Base-by-base conservation (phyloP, 2,329 filamentous ascomycete species). In the Colletotrichum sp. region DNA sequence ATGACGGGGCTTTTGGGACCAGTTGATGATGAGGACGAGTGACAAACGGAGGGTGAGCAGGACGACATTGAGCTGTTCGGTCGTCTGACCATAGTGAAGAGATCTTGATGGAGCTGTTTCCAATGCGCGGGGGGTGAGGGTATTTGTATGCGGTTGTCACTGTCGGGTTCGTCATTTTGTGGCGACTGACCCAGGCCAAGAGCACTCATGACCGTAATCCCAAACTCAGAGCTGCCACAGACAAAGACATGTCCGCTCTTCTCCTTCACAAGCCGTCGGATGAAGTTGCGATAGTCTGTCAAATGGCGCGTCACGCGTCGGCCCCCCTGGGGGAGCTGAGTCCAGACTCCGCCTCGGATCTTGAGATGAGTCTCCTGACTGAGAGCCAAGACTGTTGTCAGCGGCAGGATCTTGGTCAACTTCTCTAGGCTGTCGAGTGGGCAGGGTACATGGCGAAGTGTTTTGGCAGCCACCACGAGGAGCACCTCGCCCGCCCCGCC, bases 171-270 rank as follows among this genome's bases (percentile, higher is more conserved):
- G 34, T 38, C 21, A 21, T 38, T 27, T 24, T 72, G 51, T 31
- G 38, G 66, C 36, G 31, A 54, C 21, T 61, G 59, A 6, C 34
- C 55, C 27, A 71, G 43, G 21, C 27, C 68, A 62, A 73, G 68
- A 21, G n/a, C 51, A 29, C 11, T 63, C n/a, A 62, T 71, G 15
- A 71, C 71, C 5, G 71, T 51, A 18, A 43, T 55, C 12, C 71
- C 71, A 66, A 73, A 73, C 12, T 73, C 68, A 27, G 55, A 66
- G 55, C 54, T 71, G 34, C 71, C 71, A 16, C 71, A 73, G 68
- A 73, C 68, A 11, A 66, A 73, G 21, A 73, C 55, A 29, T 73
- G 71, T 4, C 62, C 67, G n/a, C n/a, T 34, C 15, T 66, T 47
- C 15, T 62, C 33, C 31, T 63, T 58, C 9, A 73, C 71, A 27